Conservation (phyloP, 768 basidiomycete genomes). For the Suillus cothurnatus region DNA sequence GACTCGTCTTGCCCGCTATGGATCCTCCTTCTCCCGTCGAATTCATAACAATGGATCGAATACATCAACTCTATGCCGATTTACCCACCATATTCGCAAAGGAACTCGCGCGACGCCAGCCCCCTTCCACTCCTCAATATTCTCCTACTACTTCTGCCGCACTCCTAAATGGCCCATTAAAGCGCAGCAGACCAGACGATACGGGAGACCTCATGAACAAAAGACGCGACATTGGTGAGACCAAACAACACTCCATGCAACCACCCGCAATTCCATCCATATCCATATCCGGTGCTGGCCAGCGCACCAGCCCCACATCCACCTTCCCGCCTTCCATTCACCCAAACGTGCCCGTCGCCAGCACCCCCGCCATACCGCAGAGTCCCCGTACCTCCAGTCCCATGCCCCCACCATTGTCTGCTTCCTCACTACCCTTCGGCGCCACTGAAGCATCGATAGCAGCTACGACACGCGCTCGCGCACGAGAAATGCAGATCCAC, state of each 20-base stretch:
- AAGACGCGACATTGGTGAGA: conserved; percentile 71
- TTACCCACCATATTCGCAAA: conserved; percentile 65
- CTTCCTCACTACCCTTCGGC: conserved; percentile 34
- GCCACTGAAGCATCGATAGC: conserved; percentile 37
- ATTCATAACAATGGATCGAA: conserved; percentile 55
- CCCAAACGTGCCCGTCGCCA: conserved; percentile 17
- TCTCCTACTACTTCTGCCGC: conserved; percentile 23
- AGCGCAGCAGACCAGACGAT: conserved; percentile 66
- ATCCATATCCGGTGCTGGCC: conserved; percentile 20
- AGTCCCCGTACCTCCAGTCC: conserved; percentile 37
- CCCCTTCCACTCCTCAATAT: conserved; percentile 22
- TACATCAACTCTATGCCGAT: conserved; percentile 64
- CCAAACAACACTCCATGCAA: conserved; percentile 47
- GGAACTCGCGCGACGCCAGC: conserved; percentile 52
- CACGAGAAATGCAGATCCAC: conserved; percentile 38
- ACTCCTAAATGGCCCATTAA: conserved; percentile 40
- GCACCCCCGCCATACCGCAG: conserved; percentile 23
- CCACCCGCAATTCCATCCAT: conserved; percentile 39
- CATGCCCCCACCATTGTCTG: conserved; percentile 31
- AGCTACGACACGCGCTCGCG: conserved; percentile 34
- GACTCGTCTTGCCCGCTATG: conserved; percentile 55
- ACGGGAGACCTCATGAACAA: conserved; percentile 50
- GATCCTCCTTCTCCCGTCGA: conserved; percentile 55
- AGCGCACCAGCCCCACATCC: conserved; percentile 25
- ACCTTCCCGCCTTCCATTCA: conserved; percentile 23